Conservation (phyloP, 805 yeast genomes). For the Ogataea populi-albae region DNA sequence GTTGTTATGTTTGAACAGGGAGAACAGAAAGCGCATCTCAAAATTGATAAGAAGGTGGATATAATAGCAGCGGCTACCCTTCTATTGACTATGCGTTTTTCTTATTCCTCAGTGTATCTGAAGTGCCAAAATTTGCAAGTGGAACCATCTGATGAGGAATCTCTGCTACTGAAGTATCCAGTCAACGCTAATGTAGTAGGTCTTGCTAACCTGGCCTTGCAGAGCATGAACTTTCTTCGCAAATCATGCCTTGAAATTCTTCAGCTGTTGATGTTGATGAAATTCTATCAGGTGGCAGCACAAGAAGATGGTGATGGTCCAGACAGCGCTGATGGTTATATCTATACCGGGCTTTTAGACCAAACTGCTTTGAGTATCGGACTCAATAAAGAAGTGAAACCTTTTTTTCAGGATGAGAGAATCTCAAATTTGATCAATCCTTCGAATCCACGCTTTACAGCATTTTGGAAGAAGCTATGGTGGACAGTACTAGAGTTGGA, state of each 20-base stretch:
- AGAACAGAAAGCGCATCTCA: slow-evolving; percentile 5
- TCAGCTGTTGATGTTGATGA: slow-evolving; percentile 40
- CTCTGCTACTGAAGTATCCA: slow-evolving; percentile 34
- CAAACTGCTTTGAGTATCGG: slow-evolving; percentile 46
- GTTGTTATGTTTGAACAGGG: slow-evolving; percentile 27
- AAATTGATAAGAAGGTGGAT: slow-evolving; percentile 17
- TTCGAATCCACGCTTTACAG: slow-evolving; percentile 15
- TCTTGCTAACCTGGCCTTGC: slow-evolving; percentile 38
- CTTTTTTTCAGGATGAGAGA: slow-evolving; percentile 7
- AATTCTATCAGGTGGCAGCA: slow-evolving; percentile 40
- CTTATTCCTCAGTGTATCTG: slow-evolving; percentile 24
- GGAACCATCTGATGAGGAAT: slow-evolving; percentile 19
- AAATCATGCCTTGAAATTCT: slow-evolving; percentile 40
- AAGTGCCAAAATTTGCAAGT: slow-evolving; percentile 14
- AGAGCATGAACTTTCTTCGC: slow-evolving; percentile 38
- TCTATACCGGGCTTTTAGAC: slow-evolving; percentile 35
- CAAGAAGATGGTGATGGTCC: slow-evolving; percentile 53
- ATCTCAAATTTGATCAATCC: slow-evolving; percentile 2
- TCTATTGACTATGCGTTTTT: slow-evolving; percentile 27
- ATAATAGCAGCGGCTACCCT: slow-evolving; percentile 24
- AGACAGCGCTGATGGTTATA: slow-evolving; percentile 39
- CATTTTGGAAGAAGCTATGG: slow-evolving; percentile 33
- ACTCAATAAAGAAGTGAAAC: slow-evolving; percentile 39
- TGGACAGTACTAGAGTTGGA: slow-evolving; percentile 23
- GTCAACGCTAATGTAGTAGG: slow-evolving; percentile 38